Evolutionary conservation across 306 rosid genomes (phyloP).

Genomic region (Lathyrus sativus): DNA sequence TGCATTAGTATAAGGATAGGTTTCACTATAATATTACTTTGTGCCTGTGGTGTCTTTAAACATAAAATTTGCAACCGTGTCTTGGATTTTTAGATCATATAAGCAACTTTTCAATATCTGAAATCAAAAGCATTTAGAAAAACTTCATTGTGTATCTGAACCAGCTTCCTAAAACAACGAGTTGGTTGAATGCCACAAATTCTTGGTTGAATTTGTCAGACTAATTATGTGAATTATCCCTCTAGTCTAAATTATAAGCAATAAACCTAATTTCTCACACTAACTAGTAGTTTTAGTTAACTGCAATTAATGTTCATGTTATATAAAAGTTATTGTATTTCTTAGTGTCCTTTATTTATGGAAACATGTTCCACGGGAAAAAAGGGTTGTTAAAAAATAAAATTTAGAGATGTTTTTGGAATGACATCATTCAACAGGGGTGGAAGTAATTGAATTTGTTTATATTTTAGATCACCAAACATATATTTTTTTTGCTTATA

Average conservation of each 20-base stretch:
- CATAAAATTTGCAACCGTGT: background rate
- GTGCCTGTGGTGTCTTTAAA: background rate
- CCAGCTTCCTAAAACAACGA: slow-evolving; percentile 20
- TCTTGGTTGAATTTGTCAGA: background rate
- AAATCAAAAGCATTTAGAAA: slow-evolving; percentile 1
- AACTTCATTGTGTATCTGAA: slow-evolving; percentile 22
- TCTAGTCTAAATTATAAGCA: background rate
- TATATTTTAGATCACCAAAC: background rate
- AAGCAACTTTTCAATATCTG: slow-evolving; percentile 11
- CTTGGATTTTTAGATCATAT: slow-evolving; percentile 18
- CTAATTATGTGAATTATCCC: background rate
- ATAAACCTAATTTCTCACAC: background rate
- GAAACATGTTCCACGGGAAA: background rate
- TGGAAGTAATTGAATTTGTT: background rate
- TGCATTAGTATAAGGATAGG: too few species aligned
- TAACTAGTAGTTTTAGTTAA: background rate
- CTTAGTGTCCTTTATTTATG: too few species aligned
- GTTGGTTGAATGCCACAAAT: slow-evolving; percentile 9
- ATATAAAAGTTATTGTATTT: too few species aligned
- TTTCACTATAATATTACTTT: too few species aligned
- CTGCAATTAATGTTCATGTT: background rate
- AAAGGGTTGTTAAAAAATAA: background rate
- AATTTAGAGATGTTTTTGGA: background rate
- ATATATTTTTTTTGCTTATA: background rate
- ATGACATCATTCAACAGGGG: background rate